Evolutionary conservation across 73 alveolate species (phyloP).

Genomic region (Durusdinium trenchii): DNA sequence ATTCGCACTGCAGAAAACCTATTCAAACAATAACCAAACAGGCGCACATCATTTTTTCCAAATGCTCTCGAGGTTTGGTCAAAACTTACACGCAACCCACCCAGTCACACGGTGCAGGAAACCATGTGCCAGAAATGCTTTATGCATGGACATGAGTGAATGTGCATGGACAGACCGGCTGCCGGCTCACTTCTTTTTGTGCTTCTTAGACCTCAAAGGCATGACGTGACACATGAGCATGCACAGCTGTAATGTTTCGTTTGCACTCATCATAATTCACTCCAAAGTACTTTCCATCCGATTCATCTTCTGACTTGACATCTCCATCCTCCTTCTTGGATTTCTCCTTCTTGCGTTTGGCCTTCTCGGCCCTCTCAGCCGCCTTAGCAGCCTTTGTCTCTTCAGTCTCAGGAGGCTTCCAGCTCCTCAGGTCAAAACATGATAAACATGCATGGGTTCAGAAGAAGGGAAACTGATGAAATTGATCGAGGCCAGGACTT

Average conservation of each 20-base stretch:
- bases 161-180: background rate
- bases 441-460: too few relatives aligned
- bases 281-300: background rate
- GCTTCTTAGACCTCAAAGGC: background rate
- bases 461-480: too few relatives aligned
- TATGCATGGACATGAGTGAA: too few relatives aligned
- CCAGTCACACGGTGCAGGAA: too few relatives aligned
- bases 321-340: background rate
- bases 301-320: background rate
- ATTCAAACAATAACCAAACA: too few relatives aligned
- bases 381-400: background rate
- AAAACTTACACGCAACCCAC: too few relatives aligned
- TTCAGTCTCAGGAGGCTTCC: slow-evolving; percentile 26
- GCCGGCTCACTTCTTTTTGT: too few relatives aligned
- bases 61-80: background rate
- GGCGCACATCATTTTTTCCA: background rate
- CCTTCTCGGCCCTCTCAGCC: background rate
- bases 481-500: too few relatives aligned
- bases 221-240: background rate
- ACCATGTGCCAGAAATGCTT: too few relatives aligned
- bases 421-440: background rate
- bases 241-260: too few relatives aligned
- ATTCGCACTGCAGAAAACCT: background rate
- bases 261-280: too few relatives aligned
- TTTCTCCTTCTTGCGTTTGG: background rate